These are phyloP conservation scores for Hemerocallis citrina DNA, from an alignment of 106 monocot genomes.

Conservation along the genomic window DNA sequence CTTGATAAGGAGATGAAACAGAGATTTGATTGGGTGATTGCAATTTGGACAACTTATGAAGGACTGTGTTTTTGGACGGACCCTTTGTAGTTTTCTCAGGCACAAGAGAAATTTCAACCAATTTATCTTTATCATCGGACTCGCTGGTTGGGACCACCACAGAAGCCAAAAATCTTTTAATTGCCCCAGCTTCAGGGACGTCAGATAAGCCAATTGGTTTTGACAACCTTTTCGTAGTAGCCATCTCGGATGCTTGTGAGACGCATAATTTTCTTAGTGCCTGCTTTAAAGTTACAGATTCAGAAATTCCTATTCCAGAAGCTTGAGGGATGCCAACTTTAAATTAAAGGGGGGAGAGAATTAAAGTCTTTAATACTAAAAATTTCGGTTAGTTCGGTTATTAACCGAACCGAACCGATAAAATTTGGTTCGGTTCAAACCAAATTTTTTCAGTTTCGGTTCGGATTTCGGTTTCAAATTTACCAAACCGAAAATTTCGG, in stretches of 20 bases:
- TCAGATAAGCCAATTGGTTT: conserved; percentile 22
- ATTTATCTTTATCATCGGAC: conserved; percentile 13
- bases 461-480: no score
- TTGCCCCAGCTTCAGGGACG: conserved; percentile 36
- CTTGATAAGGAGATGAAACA: not conserved
- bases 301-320: conserved; percentile 48
- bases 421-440: no score
- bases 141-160: conserved; percentile 34
- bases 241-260: conserved; percentile 74
- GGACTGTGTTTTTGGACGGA: no score
- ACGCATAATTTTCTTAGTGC: conserved; percentile 61
- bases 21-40: conserved; percentile 12
- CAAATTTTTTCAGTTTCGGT: no score
- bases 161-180: conserved; percentile 48
- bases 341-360: no score
- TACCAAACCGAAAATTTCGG: no score
- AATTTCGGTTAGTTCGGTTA: no score
- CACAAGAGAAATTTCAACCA: conserved; percentile 27
- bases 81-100: conserved; percentile 20
- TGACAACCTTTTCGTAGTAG: conserved; percentile 47
- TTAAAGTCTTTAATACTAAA: no score
- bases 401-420: no score
- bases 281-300: conserved; percentile 63
- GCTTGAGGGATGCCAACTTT: conserved; percentile 18
- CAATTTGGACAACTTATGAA: no score